Evolutionary conservation across 108 stramenopile genomes (phyloP), one percentile per base, ranked within the genome.

Genomic region (Seminavis robusta): DNA sequence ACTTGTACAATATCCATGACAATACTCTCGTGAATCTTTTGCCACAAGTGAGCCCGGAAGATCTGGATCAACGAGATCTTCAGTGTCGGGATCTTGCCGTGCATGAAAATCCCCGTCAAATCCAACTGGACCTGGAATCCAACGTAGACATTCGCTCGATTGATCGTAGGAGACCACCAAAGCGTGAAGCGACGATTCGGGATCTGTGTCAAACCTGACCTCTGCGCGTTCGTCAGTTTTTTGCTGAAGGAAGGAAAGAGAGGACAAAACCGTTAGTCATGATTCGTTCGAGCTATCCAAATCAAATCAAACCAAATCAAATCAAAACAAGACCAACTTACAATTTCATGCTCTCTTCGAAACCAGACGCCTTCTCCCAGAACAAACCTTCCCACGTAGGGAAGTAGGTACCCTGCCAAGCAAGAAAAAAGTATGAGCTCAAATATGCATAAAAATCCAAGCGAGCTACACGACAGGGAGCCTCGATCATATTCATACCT

Each of bases 321-420:
- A 11, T 10, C 10, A 26, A 13, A 23, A 56, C 55, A 10, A 40
- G 19, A 9, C 40, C 39, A 10, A 59, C 58, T 63, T 54, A 41
- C 62, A 92, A 92, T 56, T 92, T 92, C 98, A 99, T 99, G 52
- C 94, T 90, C 55, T 97, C 95, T 65, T 98, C 98, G 58, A 98
- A 98, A 11, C 98, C 98, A 56, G 93, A 95, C 6, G 97, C 94
- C 69, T 98, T 99, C 79, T 99, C 98, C 98, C 98, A 99, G 69
- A 99, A 99, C 3, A 99, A 84, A 69, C 98, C 98, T 69, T 99
- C 98, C 98, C 98, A 99, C n/a, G 98, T 98, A 31, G 96, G 95
- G 71, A 99, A 99, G 67, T 97, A 98, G 0, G 98, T 99, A 21
- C 98, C 98, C n/a, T n/a, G n/a, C n/a, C n/a, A n/a, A n/a, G n/a